Evolutionary conservation across 495 filamentous ascomycete genomes (phyloP).

Genomic region (Penicillium ochrochloron): DNA sequence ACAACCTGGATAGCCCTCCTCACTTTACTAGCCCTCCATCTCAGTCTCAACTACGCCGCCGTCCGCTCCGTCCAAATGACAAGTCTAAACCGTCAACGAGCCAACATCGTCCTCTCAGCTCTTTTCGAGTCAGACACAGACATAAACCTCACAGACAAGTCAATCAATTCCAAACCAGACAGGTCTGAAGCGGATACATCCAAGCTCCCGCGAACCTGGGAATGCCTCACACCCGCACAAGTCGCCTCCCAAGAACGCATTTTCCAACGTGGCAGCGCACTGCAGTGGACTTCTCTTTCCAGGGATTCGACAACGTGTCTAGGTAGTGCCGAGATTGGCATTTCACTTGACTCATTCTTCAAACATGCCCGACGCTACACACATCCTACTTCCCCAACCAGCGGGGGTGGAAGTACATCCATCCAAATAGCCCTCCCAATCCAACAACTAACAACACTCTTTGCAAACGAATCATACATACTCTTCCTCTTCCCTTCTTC

Average conservation of each 20-base stretch:
- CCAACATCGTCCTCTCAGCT: conserved; percentile 75
- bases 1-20: conserved; percentile 80
- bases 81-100: conserved; percentile 85
- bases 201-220: conserved; percentile 1
- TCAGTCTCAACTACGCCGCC: conserved; percentile 82
- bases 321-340: conserved; percentile 40
- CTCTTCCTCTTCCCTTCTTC: conserved; percentile 26
- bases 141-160: not conserved
- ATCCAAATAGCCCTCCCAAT: conserved; percentile 31
- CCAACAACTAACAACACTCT: conserved; percentile 25
- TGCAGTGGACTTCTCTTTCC: conserved; percentile 52
- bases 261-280: conserved; percentile 65
- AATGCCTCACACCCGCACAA: conserved; percentile 63
- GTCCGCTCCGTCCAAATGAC: conserved; percentile 83
- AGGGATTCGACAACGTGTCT: conserved; percentile 10
- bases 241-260: conserved; percentile 71
- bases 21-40: conserved; percentile 71
- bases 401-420: not conserved
- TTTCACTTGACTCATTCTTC: conserved; percentile 39
- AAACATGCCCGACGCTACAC: conserved; percentile 4
- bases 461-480: conserved; percentile 38
- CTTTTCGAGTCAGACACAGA: conserved; percentile 52
- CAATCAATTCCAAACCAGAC: not conserved
- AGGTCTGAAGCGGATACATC: not conserved
- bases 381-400: not conserved